Base-by-base conservation (phyloP, 257 asterid genomes). In the Catharanthus roseus region DNA sequence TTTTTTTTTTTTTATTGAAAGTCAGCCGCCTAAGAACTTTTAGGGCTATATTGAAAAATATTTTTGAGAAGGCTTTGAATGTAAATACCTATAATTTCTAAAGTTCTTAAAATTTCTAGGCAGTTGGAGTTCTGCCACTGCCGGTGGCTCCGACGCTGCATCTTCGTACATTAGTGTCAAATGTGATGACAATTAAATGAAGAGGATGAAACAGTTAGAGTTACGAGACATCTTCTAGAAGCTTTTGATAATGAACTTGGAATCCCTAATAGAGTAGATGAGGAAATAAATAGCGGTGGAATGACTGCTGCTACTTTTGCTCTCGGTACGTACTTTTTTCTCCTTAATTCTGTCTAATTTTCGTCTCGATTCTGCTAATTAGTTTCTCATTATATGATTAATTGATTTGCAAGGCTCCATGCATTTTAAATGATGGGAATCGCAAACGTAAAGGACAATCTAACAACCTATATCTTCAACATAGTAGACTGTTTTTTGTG, bases 191-290 rank as follows among this genome's bases (percentile, higher is more conserved):
- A 74, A 8, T 38, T 38, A 21, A 49, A 71, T 0, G 86, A 68
- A 5, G 87, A 76, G 11, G 90, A 81, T 15, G 88, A 78, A 15
- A 71, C 67, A 18, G 75, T 58, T 13, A 85, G 84, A 65, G 88
- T 92, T 18, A 90, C 90, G 85, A 83, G 90, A 75, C 98, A 85
- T 67, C 97, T 91, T 31, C 91, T 91, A 0, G 96, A 91, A 81
- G 97, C 97, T 8, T 91, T 96, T 4, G 97, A 91, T 56, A 96
- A 91, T 77, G 97, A 91, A 78, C 92, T 89, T 4, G 96, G 97
- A 24, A 86, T 91, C 47, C 97, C 96, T 0, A 83, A 72, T 41
- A 69, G 72, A 1, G 82, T 72, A 12, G 78, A 55, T 31, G 74
- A 47, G 51, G 88, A 78, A 29, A 63, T 60, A 5, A 74, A 74